These are phyloP conservation scores for Periconia sp. DNA, from an alignment of 2,329 filamentous ascomycete genomes.

Conservation along the genomic window DNA sequence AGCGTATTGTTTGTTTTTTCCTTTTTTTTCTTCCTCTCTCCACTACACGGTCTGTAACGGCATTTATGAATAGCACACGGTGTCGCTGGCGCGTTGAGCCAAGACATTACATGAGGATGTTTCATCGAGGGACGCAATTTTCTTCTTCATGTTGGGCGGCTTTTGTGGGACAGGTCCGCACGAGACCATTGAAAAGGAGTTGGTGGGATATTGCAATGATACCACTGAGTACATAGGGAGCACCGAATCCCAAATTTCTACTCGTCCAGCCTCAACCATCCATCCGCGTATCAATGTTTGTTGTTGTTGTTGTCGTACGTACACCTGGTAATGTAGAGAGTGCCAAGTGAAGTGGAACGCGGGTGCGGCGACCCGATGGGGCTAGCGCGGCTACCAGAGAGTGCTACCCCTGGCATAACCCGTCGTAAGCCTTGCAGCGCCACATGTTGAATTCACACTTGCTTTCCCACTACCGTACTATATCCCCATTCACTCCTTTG, in stretches of 20 bases:
- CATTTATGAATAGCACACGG: no score
- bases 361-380: slow-evolving; percentile 4
- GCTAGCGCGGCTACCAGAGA: no score
- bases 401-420: slow-evolving; percentile 9
- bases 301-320: not conserved
- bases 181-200: not conserved
- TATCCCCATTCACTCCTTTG: not conserved
- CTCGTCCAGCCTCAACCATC: not conserved
- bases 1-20: not conserved
- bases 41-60: no score
- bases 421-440: slow-evolving; percentile 18
- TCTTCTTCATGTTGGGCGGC: no score
- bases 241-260: not conserved
- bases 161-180: not conserved
- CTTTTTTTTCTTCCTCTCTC: no score
- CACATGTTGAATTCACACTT: slow-evolving; percentile 20
- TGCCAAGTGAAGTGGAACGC: not conserved
- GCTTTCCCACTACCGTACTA: slow-evolving; percentile 2
- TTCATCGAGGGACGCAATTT: no score
- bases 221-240: slow-evolving; percentile 9
- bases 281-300: not conserved
- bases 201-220: slow-evolving; percentile 4
- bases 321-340: slow-evolving; percentile 3
- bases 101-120: no score
- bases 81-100: no score